phyloP scores from a whole-genome alignment of 768 basidiomycete genomes.

The Calocybe indica region DNA sequence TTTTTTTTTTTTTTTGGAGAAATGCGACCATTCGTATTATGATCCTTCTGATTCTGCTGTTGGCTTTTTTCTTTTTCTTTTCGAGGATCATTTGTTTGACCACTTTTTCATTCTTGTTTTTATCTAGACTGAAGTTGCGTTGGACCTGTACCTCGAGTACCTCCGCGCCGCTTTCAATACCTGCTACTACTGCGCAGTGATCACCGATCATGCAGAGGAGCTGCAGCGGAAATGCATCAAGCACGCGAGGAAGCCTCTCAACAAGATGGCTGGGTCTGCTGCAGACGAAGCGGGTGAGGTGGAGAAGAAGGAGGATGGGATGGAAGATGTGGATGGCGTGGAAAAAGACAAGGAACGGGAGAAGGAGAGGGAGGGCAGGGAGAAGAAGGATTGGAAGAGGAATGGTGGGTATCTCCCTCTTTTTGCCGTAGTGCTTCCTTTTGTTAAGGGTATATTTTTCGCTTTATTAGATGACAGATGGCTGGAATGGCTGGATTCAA shows the following conservation, averaged over 20 bases:
- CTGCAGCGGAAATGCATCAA: constrained; percentile 91
- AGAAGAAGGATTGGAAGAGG: constrained; percentile 39
- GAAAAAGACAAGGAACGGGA: constrained; percentile 36
- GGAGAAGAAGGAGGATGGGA: constrained; percentile 42
- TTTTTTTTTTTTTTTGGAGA: too few relatives aligned
- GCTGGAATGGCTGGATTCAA: constrained; percentile 85
- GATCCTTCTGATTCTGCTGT: too few relatives aligned
- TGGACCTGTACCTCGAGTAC: constrained; percentile 93
- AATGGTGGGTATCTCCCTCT: constrained; percentile 46
- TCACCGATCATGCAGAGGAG: constrained; percentile 92
- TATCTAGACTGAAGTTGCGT: constrained; percentile 64
- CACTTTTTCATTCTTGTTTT: constrained; percentile 11
- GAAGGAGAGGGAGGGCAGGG: constrained; percentile 27
- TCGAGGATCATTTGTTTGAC: background rate
- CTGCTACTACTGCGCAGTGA: constrained; percentile 96
- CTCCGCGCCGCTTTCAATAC: constrained; percentile 88
- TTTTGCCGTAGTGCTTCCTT: background rate
- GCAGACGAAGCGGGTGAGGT: constrained; percentile 54
- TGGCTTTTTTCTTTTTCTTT: background rate
- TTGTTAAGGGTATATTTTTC: constrained; percentile 4
- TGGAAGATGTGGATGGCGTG: constrained; percentile 22
- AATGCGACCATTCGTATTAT: too few relatives aligned
- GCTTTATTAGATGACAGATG: constrained; percentile 69
- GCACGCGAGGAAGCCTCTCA: constrained; percentile 78
- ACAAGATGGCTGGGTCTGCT: constrained; percentile 25